Evolutionary conservation across 208 protist genomes (phyloP).

Genomic region (Leishmania tropica): DNA sequence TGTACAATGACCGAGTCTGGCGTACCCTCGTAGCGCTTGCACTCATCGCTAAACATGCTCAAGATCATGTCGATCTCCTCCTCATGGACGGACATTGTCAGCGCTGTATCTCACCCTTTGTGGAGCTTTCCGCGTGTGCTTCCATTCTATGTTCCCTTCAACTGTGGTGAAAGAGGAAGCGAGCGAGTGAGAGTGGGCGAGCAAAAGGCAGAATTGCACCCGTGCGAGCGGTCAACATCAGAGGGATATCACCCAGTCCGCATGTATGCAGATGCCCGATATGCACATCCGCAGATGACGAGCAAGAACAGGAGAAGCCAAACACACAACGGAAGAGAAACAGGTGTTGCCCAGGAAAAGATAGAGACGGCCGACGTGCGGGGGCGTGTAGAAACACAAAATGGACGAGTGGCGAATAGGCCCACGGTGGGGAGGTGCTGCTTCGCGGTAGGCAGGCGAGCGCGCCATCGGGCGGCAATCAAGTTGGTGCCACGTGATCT

Average conservation of each 20-base stretch:
- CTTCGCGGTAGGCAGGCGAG: background rate
- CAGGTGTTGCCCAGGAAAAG: background rate
- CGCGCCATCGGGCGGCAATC: background rate
- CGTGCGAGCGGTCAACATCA: background rate
- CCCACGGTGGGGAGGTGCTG: background rate
- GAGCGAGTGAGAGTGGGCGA: background rate
- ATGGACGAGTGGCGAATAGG: background rate
- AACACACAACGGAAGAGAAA: background rate
- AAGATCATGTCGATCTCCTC: constrained; percentile 82
- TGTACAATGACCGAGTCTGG: constrained; percentile 43
- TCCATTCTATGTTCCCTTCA: background rate
- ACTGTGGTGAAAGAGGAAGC: background rate
- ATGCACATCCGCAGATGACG: background rate
- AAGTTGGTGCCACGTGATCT: background rate
- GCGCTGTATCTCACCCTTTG: no score
- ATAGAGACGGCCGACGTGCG: constrained; percentile 5
- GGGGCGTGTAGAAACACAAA: background rate
- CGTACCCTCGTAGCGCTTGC: constrained; percentile 34
- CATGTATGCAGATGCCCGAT: background rate
- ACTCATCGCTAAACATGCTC: constrained; percentile 70
- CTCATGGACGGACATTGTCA: constrained; percentile 23
- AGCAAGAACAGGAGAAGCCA: background rate
- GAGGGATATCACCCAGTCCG: background rate
- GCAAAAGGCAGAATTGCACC: background rate
- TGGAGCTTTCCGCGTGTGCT: background rate